phyloP scores from a whole-genome alignment of 163 green algal species.

The Volvox carteri region DNA sequence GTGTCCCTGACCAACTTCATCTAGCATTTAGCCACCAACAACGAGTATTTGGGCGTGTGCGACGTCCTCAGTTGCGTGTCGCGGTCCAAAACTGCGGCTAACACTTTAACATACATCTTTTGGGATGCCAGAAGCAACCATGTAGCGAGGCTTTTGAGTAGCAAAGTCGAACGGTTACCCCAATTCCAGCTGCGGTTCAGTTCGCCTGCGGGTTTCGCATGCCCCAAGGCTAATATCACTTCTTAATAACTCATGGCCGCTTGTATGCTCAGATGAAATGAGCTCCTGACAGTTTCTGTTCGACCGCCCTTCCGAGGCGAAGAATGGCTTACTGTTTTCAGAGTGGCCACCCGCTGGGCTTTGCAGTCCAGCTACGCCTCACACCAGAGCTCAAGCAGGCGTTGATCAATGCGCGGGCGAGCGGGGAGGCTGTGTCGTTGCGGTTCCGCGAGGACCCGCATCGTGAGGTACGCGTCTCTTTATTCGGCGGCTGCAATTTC shows the following conservation, averaged over 20 bases:
- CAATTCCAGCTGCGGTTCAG: background rate
- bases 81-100: background rate
- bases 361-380: slow-evolving; percentile 42
- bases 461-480: slow-evolving; percentile 28
- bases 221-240: background rate
- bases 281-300: background rate
- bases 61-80: background rate
- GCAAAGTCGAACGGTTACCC: background rate
- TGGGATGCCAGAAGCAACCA: background rate
- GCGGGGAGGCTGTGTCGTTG: slow-evolving; percentile 20
- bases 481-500: background rate
- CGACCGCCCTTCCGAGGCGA: background rate
- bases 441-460: slow-evolving; percentile 40
- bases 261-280: background rate
- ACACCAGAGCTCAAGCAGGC: slow-evolving; percentile 49
- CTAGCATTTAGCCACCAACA: no score
- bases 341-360: slow-evolving; percentile 20
- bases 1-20: no score
- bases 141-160: background rate
- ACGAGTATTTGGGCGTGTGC: background rate
- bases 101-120: background rate
- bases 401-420: slow-evolving; percentile 7
- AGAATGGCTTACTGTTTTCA: slow-evolving; percentile 23
- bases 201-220: background rate
- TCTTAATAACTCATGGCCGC: background rate